phyloP scores from a whole-genome alignment of 2,329 filamentous ascomycete genomes.

The Talaromyces islandicus region DNA sequence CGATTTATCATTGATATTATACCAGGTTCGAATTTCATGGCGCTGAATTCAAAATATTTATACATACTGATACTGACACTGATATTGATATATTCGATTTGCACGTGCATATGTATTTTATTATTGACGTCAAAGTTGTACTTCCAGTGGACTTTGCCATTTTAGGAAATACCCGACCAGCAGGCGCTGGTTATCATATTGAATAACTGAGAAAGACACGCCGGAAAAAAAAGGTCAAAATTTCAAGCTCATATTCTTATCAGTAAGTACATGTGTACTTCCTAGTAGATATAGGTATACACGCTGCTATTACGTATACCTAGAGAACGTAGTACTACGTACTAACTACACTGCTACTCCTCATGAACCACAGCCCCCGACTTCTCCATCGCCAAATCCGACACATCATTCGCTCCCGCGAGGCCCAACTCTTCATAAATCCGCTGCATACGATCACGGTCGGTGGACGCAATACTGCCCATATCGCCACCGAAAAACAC shows the following conservation, averaged over 20 bases:
- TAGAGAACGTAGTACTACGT: too few species aligned
- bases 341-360: background rate
- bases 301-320: too few species aligned
- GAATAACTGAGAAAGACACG: too few species aligned
- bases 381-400: slow-evolving; percentile 6
- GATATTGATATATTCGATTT: background rate
- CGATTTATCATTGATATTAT: background rate
- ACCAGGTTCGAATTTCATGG: background rate
- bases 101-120: background rate
- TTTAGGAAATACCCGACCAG: background rate
- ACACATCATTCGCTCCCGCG: slow-evolving; percentile 4
- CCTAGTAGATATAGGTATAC: too few species aligned
- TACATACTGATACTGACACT: too few species aligned
- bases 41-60: background rate
- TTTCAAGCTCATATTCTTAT: too few species aligned
- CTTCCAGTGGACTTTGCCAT: background rate
- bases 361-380: background rate
- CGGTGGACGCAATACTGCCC: slow-evolving; percentile 7
- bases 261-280: too few species aligned
- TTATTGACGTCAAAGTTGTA: background rate
- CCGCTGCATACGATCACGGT: slow-evolving; percentile 10
- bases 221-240: too few species aligned
- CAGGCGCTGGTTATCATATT: too few species aligned
- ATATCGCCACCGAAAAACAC: slow-evolving; percentile 11
- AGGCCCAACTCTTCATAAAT: slow-evolving; percentile 10